phyloP scores from a whole-genome alignment of 2,329 filamentous ascomycete genomes.

The Esteya vermicola region DNA sequence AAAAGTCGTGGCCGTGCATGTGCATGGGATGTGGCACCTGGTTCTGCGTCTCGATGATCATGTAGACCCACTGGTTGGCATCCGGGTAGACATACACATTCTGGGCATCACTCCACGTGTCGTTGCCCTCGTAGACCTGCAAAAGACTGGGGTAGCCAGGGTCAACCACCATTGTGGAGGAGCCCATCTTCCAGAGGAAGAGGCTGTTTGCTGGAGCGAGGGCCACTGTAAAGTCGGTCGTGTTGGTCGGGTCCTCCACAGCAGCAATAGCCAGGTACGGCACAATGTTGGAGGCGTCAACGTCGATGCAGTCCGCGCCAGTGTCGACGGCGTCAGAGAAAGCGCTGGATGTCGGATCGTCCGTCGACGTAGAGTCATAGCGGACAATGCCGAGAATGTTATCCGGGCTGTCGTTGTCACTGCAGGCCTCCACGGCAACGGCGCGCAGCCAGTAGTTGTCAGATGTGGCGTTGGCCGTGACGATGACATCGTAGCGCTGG shows the following conservation, averaged over 20 bases:
- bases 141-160: conserved; percentile 11
- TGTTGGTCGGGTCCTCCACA: conserved; percentile 2
- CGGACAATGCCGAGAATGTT: conserved; percentile 7
- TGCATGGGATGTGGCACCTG: conserved; percentile 23
- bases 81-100: conserved; percentile 6
- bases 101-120: conserved; percentile 5
- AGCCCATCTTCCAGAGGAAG: conserved; percentile 14
- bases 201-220: conserved; percentile 3
- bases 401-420: conserved; percentile 3
- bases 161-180: conserved; percentile 11
- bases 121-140: conserved; percentile 7
- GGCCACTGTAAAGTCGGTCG: conserved; percentile 3
- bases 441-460: conserved; percentile 6
- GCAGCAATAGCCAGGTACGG: conserved; percentile 13
- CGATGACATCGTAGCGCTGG: conserved; percentile 18
- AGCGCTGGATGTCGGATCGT: conserved; percentile 5
- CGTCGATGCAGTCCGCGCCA: conserved; percentile 12
- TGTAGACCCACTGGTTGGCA: conserved; percentile 8
- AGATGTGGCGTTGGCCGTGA: conserved; percentile 11
- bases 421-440: conserved; percentile 4
- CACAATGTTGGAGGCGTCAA: conserved; percentile 12
- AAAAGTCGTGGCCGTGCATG: conserved; percentile 29
- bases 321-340: conserved; percentile 1
- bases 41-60: conserved; percentile 5
- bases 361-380: conserved; percentile 7